A percentile compares a stretch with the other conserved stretches of the same genome.
Conservation (phyloP, 2,329 filamentous ascomycete genomes). For the Penicillium griseofulvum region DNA sequence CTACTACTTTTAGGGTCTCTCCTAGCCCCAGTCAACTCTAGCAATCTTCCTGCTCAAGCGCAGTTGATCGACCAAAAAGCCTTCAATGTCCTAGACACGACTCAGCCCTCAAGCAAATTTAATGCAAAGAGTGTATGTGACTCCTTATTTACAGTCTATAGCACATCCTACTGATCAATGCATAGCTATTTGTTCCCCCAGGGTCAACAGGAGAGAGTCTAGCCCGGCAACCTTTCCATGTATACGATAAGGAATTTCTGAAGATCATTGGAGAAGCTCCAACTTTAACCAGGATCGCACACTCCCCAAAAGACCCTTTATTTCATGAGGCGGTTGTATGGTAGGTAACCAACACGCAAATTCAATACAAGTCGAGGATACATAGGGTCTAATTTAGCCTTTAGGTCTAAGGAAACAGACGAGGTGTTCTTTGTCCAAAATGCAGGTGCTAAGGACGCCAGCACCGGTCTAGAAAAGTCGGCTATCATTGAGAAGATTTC, state of each 20-base stretch:
- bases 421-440: slow-evolving; percentile 23
- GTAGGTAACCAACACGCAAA: slow-evolving; percentile 1
- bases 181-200: slow-evolving; percentile 13
- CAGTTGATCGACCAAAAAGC: slow-evolving; percentile 15
- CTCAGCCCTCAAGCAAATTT: slow-evolving; percentile 13
- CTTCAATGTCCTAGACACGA: slow-evolving; percentile 20
- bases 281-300: slow-evolving; percentile 13
- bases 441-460: slow-evolving; percentile 14
- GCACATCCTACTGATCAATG: background rate
- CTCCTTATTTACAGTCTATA: background rate
- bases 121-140: slow-evolving; percentile 13
- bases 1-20: background rate
- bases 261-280: slow-evolving; percentile 9
- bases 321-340: slow-evolving; percentile 18
- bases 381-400: background rate
- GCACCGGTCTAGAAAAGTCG: slow-evolving; percentile 14
- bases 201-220: slow-evolving; percentile 11
- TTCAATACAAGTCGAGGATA: background rate
- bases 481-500: slow-evolving; percentile 17
- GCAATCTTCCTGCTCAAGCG: slow-evolving; percentile 17
- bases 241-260: slow-evolving; percentile 16
- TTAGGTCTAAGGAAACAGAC: slow-evolving; percentile 14
- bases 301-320: slow-evolving; percentile 12
- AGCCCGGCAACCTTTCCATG: slow-evolving; percentile 9
- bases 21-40: slow-evolving; percentile 7